A percentile compares a stretch with the other conserved stretches of the same genome.
Evolutionary conservation across 371 early-diverging fungal genomes (phyloP).

Genomic region (Cokeromyces recurvatus): DNA sequence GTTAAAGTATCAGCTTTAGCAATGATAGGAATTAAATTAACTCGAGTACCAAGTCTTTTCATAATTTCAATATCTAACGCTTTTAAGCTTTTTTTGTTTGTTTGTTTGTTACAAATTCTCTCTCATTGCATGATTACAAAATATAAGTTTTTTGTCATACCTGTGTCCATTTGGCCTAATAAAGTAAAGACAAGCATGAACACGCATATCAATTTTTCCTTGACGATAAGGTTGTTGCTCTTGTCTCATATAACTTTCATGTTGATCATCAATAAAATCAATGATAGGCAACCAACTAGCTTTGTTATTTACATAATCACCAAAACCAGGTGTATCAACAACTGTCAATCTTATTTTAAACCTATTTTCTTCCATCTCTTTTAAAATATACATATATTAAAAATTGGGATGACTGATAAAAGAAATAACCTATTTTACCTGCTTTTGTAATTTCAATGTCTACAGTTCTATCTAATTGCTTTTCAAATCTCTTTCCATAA

Average conservation of each 20-base stretch:
- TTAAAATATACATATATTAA: background rate
- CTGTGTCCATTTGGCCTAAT: slow-evolving; percentile 83
- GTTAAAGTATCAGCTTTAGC: slow-evolving; percentile 68
- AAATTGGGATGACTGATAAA: background rate
- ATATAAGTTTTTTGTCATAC: slow-evolving; percentile 32
- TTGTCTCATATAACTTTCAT: slow-evolving; percentile 78
- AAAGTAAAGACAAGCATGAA: slow-evolving; percentile 90
- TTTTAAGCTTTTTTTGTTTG: slow-evolving; percentile 59
- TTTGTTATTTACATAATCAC: slow-evolving; percentile 69
- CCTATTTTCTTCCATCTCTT: slow-evolving; percentile 19
- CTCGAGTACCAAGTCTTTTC: slow-evolving; percentile 71
- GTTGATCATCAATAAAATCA: slow-evolving; percentile 88
- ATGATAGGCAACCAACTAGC: slow-evolving; percentile 63
- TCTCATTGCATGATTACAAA: slow-evolving; percentile 12
- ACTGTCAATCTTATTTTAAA: slow-evolving; percentile 85
- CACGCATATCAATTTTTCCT: slow-evolving; percentile 58
- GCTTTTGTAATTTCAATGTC: slow-evolving; percentile 80
- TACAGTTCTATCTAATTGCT: slow-evolving; percentile 81
- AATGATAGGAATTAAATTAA: slow-evolving; percentile 82
- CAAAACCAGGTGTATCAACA: slow-evolving; percentile 83
- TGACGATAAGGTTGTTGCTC: slow-evolving; percentile 49
- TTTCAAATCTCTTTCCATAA: slow-evolving; percentile 70
- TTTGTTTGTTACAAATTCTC: background rate
- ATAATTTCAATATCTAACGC: slow-evolving; percentile 89
- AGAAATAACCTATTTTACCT: slow-evolving; percentile 7